Conservation (phyloP, 2,329 filamentous ascomycete genomes). For the Botrytis squamosa region DNA sequence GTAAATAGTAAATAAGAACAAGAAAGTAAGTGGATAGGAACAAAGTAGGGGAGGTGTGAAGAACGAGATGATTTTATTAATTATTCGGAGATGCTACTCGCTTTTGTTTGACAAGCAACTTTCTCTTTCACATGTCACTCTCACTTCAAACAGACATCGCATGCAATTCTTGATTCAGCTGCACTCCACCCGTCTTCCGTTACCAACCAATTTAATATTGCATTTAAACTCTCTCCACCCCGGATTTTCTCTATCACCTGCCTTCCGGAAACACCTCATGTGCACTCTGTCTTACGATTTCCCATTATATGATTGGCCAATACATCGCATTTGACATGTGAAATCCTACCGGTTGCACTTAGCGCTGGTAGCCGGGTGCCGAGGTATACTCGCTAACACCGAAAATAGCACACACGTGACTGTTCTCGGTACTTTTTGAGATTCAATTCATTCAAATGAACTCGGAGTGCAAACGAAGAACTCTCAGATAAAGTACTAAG, state of each 20-base stretch:
- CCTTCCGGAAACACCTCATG: slow-evolving; percentile 5
- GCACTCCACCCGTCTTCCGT: neutral
- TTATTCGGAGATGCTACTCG: neutral
- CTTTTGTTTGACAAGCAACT: neutral
- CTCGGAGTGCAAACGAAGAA: neutral
- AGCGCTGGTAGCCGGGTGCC: neutral
- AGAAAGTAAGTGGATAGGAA: neutral
- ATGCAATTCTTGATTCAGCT: neutral
- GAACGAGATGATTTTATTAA: neutral
- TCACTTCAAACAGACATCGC: slow-evolving; percentile 2
- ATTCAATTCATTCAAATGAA: neutral
- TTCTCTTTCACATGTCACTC: slow-evolving; percentile 20
- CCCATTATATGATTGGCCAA: neutral
- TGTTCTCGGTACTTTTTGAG: neutral
- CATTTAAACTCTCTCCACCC: neutral
- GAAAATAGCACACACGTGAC: slow-evolving; percentile 9
- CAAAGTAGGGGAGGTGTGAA: neutral
- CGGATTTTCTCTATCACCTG: slow-evolving; percentile 21
- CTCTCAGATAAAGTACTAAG: neutral
- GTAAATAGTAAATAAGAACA: neutral
- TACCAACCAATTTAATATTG: neutral
- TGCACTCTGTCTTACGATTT: slow-evolving; percentile 12
- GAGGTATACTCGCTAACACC: neutral
- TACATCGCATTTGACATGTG: slow-evolving; percentile 14
- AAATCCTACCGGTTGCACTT: slow-evolving; percentile 7